Base-by-base conservation (phyloP, 441 rosid species). In the Eutrema salsugineum region DNA sequence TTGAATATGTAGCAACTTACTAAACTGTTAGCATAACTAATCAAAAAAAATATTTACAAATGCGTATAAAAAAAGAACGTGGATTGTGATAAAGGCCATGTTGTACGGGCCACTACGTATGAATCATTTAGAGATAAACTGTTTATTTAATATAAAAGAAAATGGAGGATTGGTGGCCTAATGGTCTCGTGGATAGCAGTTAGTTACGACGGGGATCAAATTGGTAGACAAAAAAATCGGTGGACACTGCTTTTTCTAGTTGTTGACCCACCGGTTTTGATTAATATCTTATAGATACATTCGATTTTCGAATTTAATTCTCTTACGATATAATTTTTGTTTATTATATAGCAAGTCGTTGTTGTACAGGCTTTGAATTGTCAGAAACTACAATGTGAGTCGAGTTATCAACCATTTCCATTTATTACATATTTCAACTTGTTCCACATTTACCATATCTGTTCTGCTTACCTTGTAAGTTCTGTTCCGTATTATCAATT, bases 51-150 rank as follows among this genome's bases (percentile, higher is more conserved):
- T n/a, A 40, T 19, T 19, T 14, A 57, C 36, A 11, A 44, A 22
- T 46, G 8, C 15, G 50, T 56, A 64, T 0, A 30, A n/a, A 39
- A 22, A n/a, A 51, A 60, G 69, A 75, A 63, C 79, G 66, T 70
- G 75, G 22, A 32, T 20, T 55, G 60, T 56, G 75, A 69, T 63
- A 32, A 8, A 62, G 56, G 67, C 48, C 79, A 64, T 70, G 74
- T 70, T 70, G 79, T 70, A 70, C 76, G 75, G 67, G 62, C 42
- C 75, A 76, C 66, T 69, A 70, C 55, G 32, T 63, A 48, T 12
- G 62, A 76, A 76, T 70, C 48, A 69, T 63, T 61, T 28, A 27
- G 33, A 51, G 58, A 35, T 61, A 14, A 46, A 36, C 60, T 33
- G 39, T 42, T 67, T 42, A 24, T 11, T 15, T 33, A 20, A 32